These are phyloP conservation scores for Knoxdaviesia proteae DNA, from an alignment of 2,329 filamentous ascomycete genomes.

Conservation along the genomic window DNA sequence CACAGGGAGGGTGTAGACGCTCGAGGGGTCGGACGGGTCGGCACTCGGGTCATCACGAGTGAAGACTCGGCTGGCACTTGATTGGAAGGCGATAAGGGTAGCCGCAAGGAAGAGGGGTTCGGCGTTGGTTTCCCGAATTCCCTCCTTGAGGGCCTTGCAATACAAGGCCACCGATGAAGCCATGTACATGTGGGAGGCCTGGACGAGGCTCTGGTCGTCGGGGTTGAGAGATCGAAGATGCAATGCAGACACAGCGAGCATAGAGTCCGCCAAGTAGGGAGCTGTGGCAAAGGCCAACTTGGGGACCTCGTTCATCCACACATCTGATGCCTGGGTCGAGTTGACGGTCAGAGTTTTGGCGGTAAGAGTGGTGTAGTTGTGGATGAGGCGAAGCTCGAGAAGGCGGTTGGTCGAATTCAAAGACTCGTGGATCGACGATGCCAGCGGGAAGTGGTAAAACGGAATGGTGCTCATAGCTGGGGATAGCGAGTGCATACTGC, in stretches of 20 bases:
- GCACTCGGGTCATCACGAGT: constrained; percentile 27
- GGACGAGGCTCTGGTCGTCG: constrained; percentile 36
- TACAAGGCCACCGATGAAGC: constrained; percentile 41
- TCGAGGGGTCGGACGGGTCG: constrained; percentile 16
- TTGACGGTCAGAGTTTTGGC: constrained; percentile 36
- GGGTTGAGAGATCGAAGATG: constrained; percentile 36
- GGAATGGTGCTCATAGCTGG: too few species aligned
- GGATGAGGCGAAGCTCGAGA: constrained; percentile 40
- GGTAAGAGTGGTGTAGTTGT: constrained; percentile 41
- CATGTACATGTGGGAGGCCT: constrained; percentile 44
- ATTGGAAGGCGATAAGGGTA: constrained; percentile 44
- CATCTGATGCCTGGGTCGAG: constrained; percentile 26
- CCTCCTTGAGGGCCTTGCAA: constrained; percentile 30
- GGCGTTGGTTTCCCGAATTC: constrained; percentile 36
- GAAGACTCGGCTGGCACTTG: constrained; percentile 41
- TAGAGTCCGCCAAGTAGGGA: constrained; percentile 38
- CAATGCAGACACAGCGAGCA: constrained; percentile 42
- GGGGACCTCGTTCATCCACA: constrained; percentile 40
- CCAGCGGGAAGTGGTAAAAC: too few species aligned
- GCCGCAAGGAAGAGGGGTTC: constrained; percentile 42
- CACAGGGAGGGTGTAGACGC: constrained; percentile 34
- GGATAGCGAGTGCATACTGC: too few species aligned
- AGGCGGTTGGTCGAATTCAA: constrained; percentile 13
- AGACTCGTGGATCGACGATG: too few species aligned
- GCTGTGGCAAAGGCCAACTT: constrained; percentile 37